Evolutionary conservation across 1,139 yeast genomes (phyloP), one percentile per base, ranked within the genome.

Genomic region (Saccharomycopsis hybrid): DNA sequence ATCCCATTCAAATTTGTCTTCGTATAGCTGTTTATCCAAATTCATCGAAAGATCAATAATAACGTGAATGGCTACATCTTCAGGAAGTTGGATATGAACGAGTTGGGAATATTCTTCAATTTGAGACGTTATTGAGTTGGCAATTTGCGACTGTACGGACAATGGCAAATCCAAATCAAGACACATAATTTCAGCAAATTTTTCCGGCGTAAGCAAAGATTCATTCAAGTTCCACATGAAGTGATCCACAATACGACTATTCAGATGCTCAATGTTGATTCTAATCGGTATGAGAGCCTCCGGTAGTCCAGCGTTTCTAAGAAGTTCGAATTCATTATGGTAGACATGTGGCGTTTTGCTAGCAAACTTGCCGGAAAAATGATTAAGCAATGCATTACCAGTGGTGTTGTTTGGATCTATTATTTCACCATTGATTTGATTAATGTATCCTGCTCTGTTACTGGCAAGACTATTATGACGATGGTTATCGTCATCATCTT

Each of bases 1-100:
- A 62, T 92, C 95, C 97, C 98, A 92, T 65, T 92, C 98, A 57
- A 92, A 84, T 62, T 85, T 85, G 67, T 92, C 99, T 59, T 90
- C 96, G 60, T 84, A 88, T 46, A 90, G 73, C 59, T 82, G 83
- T 60, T 86, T 86, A 58, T 89, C 89, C 55, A 92, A 71, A 62
- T 85, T 87, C 41, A 94, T 89, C 9, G 94, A 82, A 48, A 92
- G 67, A 57, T 87, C 87, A 41, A 92, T 76, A 4, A 92, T 76
- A 3, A 87, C 95, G 59, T 85, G 94, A 36, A 81, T 66, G 48
- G 78, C 84, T 55, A 78, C 78, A 37, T 80, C 84, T n/a, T 63
- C 66, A 8, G 86, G 84, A 3, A 81, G 68, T 28, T 82, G 80
- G 29, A 85, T 73, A 41, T 81, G 78, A 24, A 88, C 80, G 18